These are phyloP conservation scores for Misopates orontium DNA, from an alignment of 257 asterid species.

Conservation along the genomic window DNA sequence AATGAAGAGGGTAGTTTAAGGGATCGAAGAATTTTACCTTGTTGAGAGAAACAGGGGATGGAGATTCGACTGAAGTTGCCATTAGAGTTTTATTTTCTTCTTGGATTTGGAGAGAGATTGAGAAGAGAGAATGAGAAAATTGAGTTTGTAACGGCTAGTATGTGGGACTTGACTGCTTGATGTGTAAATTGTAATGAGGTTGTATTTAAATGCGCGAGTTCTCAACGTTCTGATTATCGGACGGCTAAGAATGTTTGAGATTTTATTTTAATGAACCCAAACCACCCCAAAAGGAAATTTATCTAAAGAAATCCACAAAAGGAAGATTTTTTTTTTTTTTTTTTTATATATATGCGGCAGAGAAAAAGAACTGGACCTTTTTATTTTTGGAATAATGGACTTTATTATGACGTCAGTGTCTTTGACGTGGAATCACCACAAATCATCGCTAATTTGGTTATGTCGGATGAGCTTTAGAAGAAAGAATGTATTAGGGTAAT, in stretches of 20 bases:
- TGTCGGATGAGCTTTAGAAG: no score
- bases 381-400: no score
- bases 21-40: constrained; percentile 42
- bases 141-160: constrained; percentile 75
- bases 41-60: constrained; percentile 56
- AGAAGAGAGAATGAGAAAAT: constrained; percentile 16
- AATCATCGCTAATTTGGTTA: no score
- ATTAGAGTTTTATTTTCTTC: constrained; percentile 42
- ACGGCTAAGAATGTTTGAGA: constrained; percentile 29
- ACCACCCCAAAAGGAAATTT: no score
- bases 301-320: no score
- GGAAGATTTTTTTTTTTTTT: no score
- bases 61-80: constrained; percentile 68
- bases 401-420: no score
- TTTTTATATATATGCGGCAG: no score
- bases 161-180: constrained; percentile 1
- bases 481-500: no score
- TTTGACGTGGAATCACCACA: no score
- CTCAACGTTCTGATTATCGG: constrained; percentile 55
- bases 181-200: constrained; percentile 4
- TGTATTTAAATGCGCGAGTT: constrained; percentile 26
- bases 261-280: neutral
- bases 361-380: no score
- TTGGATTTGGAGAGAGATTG: constrained; percentile 53
- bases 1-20: constrained; percentile 28